phyloP scores from a whole-genome alignment of 2,329 filamentous ascomycete species.

The Fulvia fulva region DNA sequence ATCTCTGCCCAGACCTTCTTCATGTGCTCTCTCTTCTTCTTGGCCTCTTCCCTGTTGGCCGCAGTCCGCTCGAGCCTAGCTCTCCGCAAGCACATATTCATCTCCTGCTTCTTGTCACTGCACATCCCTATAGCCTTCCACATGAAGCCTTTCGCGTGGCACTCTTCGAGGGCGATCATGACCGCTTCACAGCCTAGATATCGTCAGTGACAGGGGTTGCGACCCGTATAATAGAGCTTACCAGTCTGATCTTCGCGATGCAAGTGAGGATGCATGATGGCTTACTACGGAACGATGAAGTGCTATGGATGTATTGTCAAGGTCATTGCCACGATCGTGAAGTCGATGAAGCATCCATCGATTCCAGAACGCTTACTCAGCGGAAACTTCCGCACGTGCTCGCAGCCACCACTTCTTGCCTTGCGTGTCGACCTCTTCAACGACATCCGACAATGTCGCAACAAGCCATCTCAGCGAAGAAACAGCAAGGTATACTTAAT shows the following conservation, averaged over 20 bases:
- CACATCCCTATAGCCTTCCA: slow-evolving; percentile 89
- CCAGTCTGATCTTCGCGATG: slow-evolving; percentile 89
- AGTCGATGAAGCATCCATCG: neutral
- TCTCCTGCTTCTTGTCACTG: slow-evolving; percentile 76
- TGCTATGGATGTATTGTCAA: slow-evolving; percentile 10
- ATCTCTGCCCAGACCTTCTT: slow-evolving; percentile 76
- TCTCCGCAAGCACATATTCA: slow-evolving; percentile 78
- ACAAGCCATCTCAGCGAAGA: slow-evolving; percentile 56
- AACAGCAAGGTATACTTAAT: slow-evolving; percentile 78
- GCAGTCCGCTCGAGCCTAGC: slow-evolving; percentile 76
- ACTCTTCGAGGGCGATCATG: slow-evolving; percentile 91
- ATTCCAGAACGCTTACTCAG: neutral
- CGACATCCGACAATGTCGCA: slow-evolving; percentile 41
- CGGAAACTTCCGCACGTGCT: neutral
- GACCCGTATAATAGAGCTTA: slow-evolving; percentile 35
- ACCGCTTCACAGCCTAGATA: slow-evolving; percentile 82
- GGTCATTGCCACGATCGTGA: neutral
- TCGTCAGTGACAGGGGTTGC: slow-evolving; percentile 12
- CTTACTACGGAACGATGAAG: neutral
- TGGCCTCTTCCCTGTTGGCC: slow-evolving; percentile 67
- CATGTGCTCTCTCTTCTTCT: slow-evolving; percentile 67
- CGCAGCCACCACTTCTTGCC: neutral
- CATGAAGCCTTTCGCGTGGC: slow-evolving; percentile 86
- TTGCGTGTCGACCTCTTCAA: no score
- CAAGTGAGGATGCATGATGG: slow-evolving; percentile 88